Evolutionary conservation across 805 yeast genomes (phyloP), one percentile per base, ranked within the genome.

Genomic region (Pichia exigua): DNA sequence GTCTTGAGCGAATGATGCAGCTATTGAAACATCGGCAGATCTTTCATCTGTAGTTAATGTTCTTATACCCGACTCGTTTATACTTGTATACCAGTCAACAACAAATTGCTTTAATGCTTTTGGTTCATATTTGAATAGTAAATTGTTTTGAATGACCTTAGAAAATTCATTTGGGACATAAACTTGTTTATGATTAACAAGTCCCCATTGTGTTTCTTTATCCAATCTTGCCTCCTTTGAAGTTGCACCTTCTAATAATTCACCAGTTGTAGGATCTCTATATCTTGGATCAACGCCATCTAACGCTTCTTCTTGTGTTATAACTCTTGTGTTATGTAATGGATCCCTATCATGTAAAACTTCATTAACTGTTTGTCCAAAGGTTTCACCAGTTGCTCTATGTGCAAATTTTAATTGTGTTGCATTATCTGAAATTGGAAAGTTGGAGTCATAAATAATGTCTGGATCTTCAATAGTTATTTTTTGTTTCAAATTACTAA

Each of bases 11-110:
- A 92, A 89, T 12, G 85, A 74, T 0, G 91, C 83, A 0, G 88
- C 91, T 40, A 92, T 81, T 54, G 85, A 85, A 2, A 94, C 81
- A 65, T 91, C 96, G 1, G 85, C 85, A 46, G 85, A 89, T 49
- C 70, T 54, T 26, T 68, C 70, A 0, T 73, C 64, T 45, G 63
- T 66, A 4, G 64, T 52, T 15, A 52, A 52, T 12, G 49, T 78
- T 55, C 83, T 87, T 1, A 86, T 65, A 52, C 77, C 80, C 1
- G 74, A 75, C 17, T 77, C 75, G 24, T 73, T 73, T 48, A 88
- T 59, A 5, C 72, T 47, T 9, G 64, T 60, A 44, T 65, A 69
- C 48, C 63, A 57, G 26, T 66, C 61, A 7, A 68, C 66, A 26
- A 82, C 89, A 12, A 81, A 73, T 50, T 77, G 77, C 51, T 91